Base-by-base conservation (phyloP, 768 basidiomycete genomes). In the Multifurca ochricompacta region DNA sequence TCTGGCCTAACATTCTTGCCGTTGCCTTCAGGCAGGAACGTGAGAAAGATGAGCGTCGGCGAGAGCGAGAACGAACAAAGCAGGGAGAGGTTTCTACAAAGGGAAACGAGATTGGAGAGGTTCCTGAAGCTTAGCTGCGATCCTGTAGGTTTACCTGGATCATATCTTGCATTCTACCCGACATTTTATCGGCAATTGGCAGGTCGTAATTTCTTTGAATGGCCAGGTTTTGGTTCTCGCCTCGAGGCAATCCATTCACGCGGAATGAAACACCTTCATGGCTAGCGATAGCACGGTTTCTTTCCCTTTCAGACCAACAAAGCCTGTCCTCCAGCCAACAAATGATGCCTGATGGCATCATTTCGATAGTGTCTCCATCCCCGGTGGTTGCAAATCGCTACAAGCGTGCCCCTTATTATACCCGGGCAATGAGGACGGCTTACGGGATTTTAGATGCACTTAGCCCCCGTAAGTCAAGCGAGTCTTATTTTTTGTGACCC, bases 1-100 rank as follows among this genome's bases (percentile, higher is more conserved):
- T 63, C 41, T 63, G 51, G 43, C 62, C 62, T 27, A 62, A 61
- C 31, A 61, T 62, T 19, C 62, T 63, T 32, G 59, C 55, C 5
- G 54, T 51, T 32, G 52, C 59, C 3, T 58, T 62, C 28, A 48
- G 59, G 30, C 61, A 62, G 41, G 59, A 62, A 48, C 57, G 47
- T 25, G 58, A 61, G 47, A 51, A 46, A 41, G 60, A 54, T 23
- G 53, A 59, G 25, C 48, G 34, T 23, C 53, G 58, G 25, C 58
- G 40, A 34, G 59, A 53, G 28, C 56, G 47, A 41, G 56, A 52
- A 28, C 59, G 59, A 16, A 30, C 39, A 21, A 47, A 19, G 42
- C 48, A 45, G 25, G 37, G 45, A 21, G 49, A 44, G 13, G 13
- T 48, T 40, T 36, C 14, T 11, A 39, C 49, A 28, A 49, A 49